A percentile compares a stretch with the other conserved stretches of the same genome.
phyloP scores from a whole-genome alignment of 108 stramenopile genomes.

The Schizochytrium sp. region DNA sequence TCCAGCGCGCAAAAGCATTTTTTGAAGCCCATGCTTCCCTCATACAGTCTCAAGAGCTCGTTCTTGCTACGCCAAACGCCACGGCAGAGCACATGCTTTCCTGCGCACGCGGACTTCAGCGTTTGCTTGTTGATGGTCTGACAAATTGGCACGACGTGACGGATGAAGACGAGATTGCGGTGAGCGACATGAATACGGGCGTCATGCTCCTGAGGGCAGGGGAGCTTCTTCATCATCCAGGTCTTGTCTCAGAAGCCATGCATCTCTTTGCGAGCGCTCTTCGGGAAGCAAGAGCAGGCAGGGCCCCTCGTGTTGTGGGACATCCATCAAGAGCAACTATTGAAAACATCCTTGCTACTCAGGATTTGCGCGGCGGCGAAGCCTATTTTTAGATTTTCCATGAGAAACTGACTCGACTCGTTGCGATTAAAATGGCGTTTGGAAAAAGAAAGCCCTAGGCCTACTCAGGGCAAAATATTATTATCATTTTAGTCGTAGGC shows the following conservation, averaged over 20 bases:
- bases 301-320: neutral
- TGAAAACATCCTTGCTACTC: neutral
- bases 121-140: neutral
- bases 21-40: neutral
- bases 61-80: neutral
- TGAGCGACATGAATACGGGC: neutral
- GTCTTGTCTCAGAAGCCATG: neutral
- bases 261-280: neutral
- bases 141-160: neutral
- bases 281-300: neutral
- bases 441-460: no score
- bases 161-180: neutral
- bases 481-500: no score
- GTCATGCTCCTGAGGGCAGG: neutral
- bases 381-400: neutral
- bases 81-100: neutral
- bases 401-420: no score
- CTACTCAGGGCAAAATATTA: no score
- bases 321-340: neutral
- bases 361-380: neutral
- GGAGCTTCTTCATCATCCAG: neutral
- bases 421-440: no score
- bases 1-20: neutral
- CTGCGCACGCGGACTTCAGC: neutral
- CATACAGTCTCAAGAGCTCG: neutral